phyloP scores from a whole-genome alignment of 345 rosid species.

The Balakata baccata region DNA sequence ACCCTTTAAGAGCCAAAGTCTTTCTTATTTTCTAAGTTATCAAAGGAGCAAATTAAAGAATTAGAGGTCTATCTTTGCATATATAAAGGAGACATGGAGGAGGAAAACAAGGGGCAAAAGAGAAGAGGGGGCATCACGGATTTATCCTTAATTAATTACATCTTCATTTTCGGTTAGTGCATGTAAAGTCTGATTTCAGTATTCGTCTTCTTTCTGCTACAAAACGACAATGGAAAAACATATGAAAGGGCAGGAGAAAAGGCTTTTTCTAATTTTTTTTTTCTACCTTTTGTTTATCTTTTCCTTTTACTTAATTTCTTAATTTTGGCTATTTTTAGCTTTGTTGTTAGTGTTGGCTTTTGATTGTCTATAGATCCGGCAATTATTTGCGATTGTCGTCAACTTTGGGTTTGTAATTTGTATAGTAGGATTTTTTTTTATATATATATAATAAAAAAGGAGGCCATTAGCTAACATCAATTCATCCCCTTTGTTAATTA shows the following conservation, averaged over 20 bases:
- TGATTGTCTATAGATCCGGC: slow-evolving; percentile 36
- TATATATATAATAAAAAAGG: slow-evolving; percentile 6
- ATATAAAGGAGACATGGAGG: slow-evolving; percentile 26
- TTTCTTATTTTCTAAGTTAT: slow-evolving; percentile 17
- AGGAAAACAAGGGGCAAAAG: slow-evolving; percentile 27
- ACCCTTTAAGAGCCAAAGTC: slow-evolving; percentile 42
- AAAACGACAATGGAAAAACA: slow-evolving; percentile 20
- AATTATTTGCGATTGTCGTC: slow-evolving; percentile 45
- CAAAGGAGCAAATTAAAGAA: slow-evolving; percentile 19
- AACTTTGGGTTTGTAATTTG: slow-evolving; percentile 23
- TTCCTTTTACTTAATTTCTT: no score
- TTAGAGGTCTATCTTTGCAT: slow-evolving; percentile 5
- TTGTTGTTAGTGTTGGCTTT: slow-evolving; percentile 17
- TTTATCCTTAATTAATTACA: slow-evolving; percentile 13
- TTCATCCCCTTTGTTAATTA: no score
- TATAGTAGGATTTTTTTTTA: background rate
- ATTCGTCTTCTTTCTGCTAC: slow-evolving; percentile 16
- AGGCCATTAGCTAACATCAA: background rate
- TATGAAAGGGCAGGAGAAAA: background rate
- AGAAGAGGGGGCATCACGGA: background rate
- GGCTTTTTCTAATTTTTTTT: background rate
- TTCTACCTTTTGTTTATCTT: background rate
- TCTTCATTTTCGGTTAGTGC: slow-evolving; percentile 7
- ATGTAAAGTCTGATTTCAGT: slow-evolving; percentile 25
- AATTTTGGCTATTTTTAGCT: background rate